A percentile compares a stretch with the other conserved stretches of the same genome.
Conservation (phyloP, 1,284 basidiomycete genomes). For the Papiliotrema laurentii region DNA sequence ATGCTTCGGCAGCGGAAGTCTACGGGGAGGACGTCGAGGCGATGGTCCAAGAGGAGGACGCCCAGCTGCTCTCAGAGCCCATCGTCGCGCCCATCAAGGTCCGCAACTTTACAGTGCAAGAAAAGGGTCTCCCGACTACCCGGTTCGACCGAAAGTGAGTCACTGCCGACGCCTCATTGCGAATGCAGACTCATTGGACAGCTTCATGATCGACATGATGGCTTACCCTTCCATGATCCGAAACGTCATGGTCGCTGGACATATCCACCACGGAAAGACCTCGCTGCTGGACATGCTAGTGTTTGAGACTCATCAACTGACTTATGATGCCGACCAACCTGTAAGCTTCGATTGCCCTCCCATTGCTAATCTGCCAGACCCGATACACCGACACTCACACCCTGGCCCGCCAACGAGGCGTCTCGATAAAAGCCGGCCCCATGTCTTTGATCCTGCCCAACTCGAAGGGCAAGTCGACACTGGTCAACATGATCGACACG, state of each 20-base stretch:
- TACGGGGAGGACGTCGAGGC: constrained; percentile 95
- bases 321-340: constrained; percentile 83
- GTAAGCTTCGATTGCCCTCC: constrained; percentile 53
- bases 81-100: constrained; percentile 94
- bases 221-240: constrained; percentile 91
- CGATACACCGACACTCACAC: constrained; percentile 96
- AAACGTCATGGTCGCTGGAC: constrained; percentile 90
- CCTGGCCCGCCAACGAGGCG: constrained; percentile 78
- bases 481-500: constrained; percentile 92
- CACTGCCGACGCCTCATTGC: constrained; percentile 6
- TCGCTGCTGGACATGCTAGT: constrained; percentile 94
- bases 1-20: constrained; percentile 84
- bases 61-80: constrained; percentile 90
- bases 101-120: constrained; percentile 84
- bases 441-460: constrained; percentile 87
- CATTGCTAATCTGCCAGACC: constrained; percentile 49
- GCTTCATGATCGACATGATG: constrained; percentile 89
- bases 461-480: constrained; percentile 87
- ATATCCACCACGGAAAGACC: constrained; percentile 97
- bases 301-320: constrained; percentile 91
- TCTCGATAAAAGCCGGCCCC: constrained; percentile 94
- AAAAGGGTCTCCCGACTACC: constrained; percentile 88
- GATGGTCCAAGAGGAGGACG: constrained; percentile 96
- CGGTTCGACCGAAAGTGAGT: constrained; percentile 87
- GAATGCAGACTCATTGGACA: constrained; percentile 46